Evolutionary conservation across 306 rosid species (phyloP).

Genomic region (Cotoneaster glaucophyllus): DNA sequence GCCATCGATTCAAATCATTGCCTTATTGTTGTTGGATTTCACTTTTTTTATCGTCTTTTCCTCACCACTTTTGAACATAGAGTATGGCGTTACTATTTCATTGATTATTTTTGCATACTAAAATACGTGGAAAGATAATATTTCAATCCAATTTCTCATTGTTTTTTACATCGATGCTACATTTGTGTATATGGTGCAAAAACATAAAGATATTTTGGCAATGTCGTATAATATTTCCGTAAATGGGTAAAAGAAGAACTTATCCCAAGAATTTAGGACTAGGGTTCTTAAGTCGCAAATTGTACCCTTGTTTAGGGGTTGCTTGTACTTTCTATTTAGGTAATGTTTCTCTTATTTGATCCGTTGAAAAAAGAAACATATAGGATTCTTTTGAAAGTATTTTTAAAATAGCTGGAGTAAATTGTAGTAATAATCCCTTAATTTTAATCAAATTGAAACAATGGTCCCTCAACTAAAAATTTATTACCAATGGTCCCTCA

Average conservation of each 20-base stretch:
- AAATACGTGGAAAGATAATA: neutral
- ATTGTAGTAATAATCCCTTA: no score
- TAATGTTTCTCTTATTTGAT: neutral
- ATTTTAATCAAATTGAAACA: no score
- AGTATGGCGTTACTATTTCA: neutral
- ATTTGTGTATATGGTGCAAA: no score
- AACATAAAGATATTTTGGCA: no score
- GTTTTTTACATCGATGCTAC: neutral
- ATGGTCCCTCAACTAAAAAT: no score
- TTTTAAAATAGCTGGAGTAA: no score
- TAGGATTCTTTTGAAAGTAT: no score
- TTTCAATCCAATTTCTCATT: neutral
- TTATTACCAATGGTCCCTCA: no score
- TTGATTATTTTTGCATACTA: neutral
- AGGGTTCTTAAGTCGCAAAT: conserved; percentile 55
- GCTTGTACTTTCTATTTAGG: no score
- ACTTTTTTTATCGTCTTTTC: neutral
- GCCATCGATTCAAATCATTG: conserved; percentile 36
- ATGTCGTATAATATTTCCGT: no score
- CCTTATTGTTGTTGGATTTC: conserved; percentile 31
- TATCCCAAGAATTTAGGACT: conserved; percentile 7
- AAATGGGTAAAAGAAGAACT: neutral
- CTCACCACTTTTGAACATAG: neutral
- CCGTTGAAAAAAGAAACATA: neutral
- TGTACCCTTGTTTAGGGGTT: neutral